Conservation (phyloP, 176 grass and related monocot genomes). For the Triticum monococcum region DNA sequence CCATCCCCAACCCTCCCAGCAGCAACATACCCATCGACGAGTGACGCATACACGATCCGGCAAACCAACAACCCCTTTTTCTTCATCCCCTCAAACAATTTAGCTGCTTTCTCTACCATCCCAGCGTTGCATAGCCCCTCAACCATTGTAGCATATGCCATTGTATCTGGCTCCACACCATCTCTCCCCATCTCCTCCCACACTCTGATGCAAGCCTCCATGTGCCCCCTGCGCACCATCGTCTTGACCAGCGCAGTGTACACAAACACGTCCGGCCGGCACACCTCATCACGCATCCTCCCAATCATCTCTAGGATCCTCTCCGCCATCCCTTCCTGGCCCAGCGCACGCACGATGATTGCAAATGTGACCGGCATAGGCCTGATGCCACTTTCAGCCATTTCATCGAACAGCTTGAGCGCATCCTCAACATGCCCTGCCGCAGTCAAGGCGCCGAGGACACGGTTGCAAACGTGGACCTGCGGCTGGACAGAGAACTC, state of each 20-base stretch:
- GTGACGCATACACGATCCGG: constrained; percentile 52
- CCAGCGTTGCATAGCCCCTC: constrained; percentile 58
- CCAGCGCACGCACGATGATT: constrained; percentile 67
- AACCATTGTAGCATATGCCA: constrained; percentile 71
- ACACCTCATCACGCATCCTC: constrained; percentile 59
- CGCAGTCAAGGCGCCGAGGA: constrained; percentile 51
- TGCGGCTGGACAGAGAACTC: constrained; percentile 63
- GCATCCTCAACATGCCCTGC: constrained; percentile 58
- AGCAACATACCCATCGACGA: constrained; percentile 59
- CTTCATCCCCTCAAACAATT: constrained; percentile 73
- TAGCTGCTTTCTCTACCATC: constrained; percentile 52
- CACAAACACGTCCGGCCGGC: constrained; percentile 74
- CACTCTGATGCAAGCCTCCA: constrained; percentile 75
- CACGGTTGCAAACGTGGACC: constrained; percentile 73
- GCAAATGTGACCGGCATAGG: constrained; percentile 67
- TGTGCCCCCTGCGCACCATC: constrained; percentile 56
- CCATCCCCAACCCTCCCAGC: constrained; percentile 53
- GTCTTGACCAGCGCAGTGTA: constrained; percentile 77
- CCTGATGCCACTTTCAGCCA: constrained; percentile 36
- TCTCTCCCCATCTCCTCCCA: constrained; percentile 91
- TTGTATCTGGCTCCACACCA: constrained; percentile 52
- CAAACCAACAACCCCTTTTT: constrained; percentile 64
- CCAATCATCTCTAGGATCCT: constrained; percentile 52
- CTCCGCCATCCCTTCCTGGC: constrained; percentile 37
- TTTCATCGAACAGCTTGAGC: constrained; percentile 70